A percentile compares a stretch with the other conserved stretches of the same genome.
Conservation (phyloP, 2,329 filamentous ascomycete species). For the Xylariaceae sp. region DNA sequence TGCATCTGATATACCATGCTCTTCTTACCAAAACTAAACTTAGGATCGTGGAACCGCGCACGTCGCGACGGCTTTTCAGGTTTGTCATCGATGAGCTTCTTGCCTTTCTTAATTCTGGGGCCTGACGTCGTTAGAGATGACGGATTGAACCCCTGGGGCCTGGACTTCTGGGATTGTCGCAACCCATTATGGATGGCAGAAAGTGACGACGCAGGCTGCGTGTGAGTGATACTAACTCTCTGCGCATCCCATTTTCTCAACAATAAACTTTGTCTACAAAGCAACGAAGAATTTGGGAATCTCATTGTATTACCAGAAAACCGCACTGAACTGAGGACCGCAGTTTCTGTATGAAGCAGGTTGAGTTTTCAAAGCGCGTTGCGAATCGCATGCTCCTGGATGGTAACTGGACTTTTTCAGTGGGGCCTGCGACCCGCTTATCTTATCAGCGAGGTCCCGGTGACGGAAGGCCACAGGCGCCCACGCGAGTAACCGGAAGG, state of each 20-base stretch:
- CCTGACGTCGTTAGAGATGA: constrained; percentile 27
- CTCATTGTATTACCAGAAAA: constrained; percentile 28
- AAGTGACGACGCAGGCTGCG: constrained; percentile 48
- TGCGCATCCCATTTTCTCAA: constrained; percentile 10
- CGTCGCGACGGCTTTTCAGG: constrained; percentile 42
- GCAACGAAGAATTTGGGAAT: constrained; percentile 26
- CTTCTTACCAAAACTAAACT: constrained; percentile 46
- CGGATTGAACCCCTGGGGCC: constrained; percentile 29
- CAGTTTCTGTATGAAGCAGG: not conserved
- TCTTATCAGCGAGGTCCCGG: not conserved
- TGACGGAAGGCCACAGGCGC: too few relatives aligned
- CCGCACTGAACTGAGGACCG: not conserved
- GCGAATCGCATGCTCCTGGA: not conserved
- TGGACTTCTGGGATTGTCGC: constrained; percentile 38
- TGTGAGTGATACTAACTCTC: constrained; percentile 16
- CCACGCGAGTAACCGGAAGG: too few relatives aligned
- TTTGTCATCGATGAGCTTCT: constrained; percentile 44
- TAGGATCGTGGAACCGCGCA: constrained; percentile 49
- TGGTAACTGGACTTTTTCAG: not conserved
- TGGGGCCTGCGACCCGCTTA: not conserved
- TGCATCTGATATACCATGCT: constrained; percentile 53
- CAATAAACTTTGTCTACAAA: constrained; percentile 26
- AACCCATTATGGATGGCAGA: constrained; percentile 67
- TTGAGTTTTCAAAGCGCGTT: not conserved
- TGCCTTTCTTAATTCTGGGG: constrained; percentile 42